Evolutionary conservation across 495 filamentous ascomycete species (phyloP).

Genomic region (Penicillium angulare): DNA sequence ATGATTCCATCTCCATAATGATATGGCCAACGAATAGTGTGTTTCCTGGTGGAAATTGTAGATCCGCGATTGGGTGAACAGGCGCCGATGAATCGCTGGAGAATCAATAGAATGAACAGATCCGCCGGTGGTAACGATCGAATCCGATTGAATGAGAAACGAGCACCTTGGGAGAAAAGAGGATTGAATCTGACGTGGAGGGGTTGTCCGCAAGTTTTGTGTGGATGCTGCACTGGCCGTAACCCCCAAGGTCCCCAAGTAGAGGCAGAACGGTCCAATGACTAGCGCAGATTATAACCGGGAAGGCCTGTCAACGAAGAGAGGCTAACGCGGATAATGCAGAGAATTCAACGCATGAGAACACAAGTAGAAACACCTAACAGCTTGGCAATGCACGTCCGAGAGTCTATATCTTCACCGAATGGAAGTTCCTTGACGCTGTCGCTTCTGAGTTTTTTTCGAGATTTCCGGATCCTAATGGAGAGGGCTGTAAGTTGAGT

Average conservation of each 20-base stretch:
- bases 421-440: too few species aligned
- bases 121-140: not conserved
- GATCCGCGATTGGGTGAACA: not conserved
- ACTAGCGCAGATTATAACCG: conserved; percentile 8
- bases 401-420: too few species aligned
- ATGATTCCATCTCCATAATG: conserved; percentile 24
- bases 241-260: conserved; percentile 30
- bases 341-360: conserved; percentile 3
- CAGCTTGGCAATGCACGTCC: conserved; percentile 8
- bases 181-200: conserved; percentile 10
- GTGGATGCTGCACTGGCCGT: conserved; percentile 13
- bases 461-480: not conserved
- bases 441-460: not conserved
- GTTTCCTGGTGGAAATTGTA: not conserved
- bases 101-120: not conserved
- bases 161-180: conserved; percentile 16
- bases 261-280: conserved; percentile 16
- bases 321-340: conserved; percentile 3
- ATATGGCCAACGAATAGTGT: not conserved
- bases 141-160: not conserved
- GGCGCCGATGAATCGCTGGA: not conserved
- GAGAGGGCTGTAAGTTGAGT: not conserved
- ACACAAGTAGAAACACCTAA: not conserved
- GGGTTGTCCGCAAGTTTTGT: conserved; percentile 5
- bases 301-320: conserved; percentile 17